Evolutionary conservation across 148 eudicot genomes (phyloP).

Genomic region (Amaranthus palmeri): DNA sequence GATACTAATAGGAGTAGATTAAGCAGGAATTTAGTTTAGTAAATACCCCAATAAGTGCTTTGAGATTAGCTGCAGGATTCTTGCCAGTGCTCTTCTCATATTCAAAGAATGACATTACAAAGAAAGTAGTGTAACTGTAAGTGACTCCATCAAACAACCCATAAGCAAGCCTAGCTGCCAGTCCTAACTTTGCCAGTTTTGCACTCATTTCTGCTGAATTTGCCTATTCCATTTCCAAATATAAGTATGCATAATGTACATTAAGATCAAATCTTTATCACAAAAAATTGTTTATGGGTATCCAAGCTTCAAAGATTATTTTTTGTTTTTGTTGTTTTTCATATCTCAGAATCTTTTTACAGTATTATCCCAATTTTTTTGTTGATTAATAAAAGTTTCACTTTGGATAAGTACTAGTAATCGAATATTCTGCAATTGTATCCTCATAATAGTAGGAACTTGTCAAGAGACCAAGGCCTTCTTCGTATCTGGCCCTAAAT

Average conservation of each 20-base stretch:
- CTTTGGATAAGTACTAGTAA: no score
- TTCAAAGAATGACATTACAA: conserved; percentile 52
- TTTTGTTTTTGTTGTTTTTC: no score
- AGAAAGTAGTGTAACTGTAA: conserved; percentile 56
- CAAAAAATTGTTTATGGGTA: not conserved
- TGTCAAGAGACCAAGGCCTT: no score
- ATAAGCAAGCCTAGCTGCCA: conserved; percentile 46
- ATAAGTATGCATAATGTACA: not conserved
- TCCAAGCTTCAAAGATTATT: no score
- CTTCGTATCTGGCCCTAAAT: no score
- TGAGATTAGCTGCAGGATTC: conserved; percentile 59
- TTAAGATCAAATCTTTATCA: conserved; percentile 17
- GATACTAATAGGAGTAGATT: not conserved
- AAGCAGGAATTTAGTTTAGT: not conserved
- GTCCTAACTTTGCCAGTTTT: conserved; percentile 49
- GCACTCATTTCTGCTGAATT: conserved; percentile 50
- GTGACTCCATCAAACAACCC: conserved; percentile 55
- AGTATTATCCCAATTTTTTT: no score
- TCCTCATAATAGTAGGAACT: no score
- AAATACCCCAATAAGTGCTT: conserved; percentile 49
- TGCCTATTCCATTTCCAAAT: conserved; percentile 26
- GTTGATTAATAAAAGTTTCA: no score
- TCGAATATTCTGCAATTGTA: no score
- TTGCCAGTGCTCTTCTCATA: conserved; percentile 63
- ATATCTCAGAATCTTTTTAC: no score